Evolutionary conservation across 148 eudicot species (phyloP).

Genomic region (Hydrangea macrophylla): DNA sequence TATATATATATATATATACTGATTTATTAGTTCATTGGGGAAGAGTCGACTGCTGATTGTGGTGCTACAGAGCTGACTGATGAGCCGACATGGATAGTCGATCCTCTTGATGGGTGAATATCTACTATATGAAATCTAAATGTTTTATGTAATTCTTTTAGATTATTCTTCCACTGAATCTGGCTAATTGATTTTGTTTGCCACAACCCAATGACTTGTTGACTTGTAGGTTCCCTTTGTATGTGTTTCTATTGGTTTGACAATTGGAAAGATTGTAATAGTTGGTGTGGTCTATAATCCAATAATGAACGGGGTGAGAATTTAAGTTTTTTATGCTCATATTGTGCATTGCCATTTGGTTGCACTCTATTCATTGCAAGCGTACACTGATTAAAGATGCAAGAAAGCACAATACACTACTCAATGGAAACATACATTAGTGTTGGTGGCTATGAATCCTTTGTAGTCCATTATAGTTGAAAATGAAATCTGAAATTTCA

Average conservation of each 20-base stretch:
- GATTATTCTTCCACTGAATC: neutral
- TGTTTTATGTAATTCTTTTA: neutral
- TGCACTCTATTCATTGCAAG: neutral
- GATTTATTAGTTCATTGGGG: constrained; percentile 96
- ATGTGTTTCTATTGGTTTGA: constrained; percentile 91
- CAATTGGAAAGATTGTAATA: constrained; percentile 65
- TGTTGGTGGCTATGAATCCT: neutral
- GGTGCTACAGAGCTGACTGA: constrained; percentile 84
- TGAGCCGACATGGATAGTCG: constrained; percentile 97
- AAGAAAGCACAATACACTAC: neutral
- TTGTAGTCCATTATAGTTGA: neutral
- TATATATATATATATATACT: too few species aligned
- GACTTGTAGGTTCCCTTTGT: constrained; percentile 89
- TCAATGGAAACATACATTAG: neutral
- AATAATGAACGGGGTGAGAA: constrained; percentile 77
- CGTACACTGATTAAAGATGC: neutral
- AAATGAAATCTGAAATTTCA: constrained; percentile 4
- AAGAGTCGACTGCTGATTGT: constrained; percentile 87
- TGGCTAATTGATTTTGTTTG: neutral
- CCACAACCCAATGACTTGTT: constrained; percentile 10
- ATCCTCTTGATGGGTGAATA: constrained; percentile 88
- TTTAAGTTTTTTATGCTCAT: neutral
- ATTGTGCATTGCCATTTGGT: neutral
- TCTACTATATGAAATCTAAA: constrained; percentile 2
- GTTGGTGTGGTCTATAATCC: constrained; percentile 96